A percentile compares a stretch with the other conserved stretches of the same genome.
phyloP scores from a whole-genome alignment of 768 basidiomycete species.

The Tylopilus balloui region DNA sequence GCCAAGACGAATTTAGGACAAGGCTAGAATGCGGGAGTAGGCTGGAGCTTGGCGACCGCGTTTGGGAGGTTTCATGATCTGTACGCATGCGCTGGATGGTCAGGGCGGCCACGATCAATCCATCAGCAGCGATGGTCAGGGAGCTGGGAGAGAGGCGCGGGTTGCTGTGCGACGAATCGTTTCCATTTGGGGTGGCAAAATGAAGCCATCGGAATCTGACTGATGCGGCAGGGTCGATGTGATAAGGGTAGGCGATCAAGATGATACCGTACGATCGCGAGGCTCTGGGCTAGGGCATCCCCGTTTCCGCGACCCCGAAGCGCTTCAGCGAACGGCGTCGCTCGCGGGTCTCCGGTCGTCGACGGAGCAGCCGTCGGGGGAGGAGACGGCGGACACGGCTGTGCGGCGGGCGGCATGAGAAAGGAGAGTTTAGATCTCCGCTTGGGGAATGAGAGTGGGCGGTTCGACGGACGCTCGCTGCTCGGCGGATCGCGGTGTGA shows the following conservation, averaged over 20 bases:
- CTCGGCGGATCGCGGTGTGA: slow-evolving; percentile 18
- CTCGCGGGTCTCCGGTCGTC: neutral
- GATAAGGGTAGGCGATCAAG: slow-evolving; percentile 37
- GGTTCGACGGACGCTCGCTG: slow-evolving; percentile 2
- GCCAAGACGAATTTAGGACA: slow-evolving; percentile 16
- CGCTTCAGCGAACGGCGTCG: slow-evolving; percentile 2
- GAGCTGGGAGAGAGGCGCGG: neutral
- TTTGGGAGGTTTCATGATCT: too few relatives aligned
- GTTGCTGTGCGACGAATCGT: slow-evolving; percentile 20
- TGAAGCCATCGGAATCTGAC: slow-evolving; percentile 31
- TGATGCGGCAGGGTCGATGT: slow-evolving; percentile 34
- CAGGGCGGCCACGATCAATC: slow-evolving; percentile 13
- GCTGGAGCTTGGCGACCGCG: slow-evolving; percentile 21
- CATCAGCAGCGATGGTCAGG: slow-evolving; percentile 7
- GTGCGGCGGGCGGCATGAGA: slow-evolving; percentile 28
- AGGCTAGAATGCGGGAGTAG: slow-evolving; percentile 17
- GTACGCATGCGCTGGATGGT: too few relatives aligned
- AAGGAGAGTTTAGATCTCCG: slow-evolving; percentile 26
- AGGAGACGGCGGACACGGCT: slow-evolving; percentile 16
- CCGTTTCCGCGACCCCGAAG: slow-evolving; percentile 11
- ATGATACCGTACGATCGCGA: slow-evolving; percentile 29
- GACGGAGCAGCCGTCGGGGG: neutral
- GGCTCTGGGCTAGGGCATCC: slow-evolving; percentile 25
- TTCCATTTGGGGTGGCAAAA: slow-evolving; percentile 23
- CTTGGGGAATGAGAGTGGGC: slow-evolving; percentile 17